Base-by-base conservation (phyloP, 2,329 filamentous ascomycete genomes). In the Erysiphe pisi region DNA sequence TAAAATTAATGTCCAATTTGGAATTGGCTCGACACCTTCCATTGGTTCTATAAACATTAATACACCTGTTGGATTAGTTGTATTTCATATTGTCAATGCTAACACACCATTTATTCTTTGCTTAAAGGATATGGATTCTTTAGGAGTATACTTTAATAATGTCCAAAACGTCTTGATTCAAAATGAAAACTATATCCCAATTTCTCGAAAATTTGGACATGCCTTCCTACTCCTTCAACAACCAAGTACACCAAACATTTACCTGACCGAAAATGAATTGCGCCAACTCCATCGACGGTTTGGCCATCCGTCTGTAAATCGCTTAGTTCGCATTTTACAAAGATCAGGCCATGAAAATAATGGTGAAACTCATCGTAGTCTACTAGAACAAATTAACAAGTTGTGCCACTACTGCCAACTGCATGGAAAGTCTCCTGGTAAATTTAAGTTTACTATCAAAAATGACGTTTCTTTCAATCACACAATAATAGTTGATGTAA, bases 401-500 rank as follows among this genome's bases (percentile, higher is more conserved):
- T 36, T 36, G 31, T 36, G 31, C 31, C 31, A 36, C 31, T 36
- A 36, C 6, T 36, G 31, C 6, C 31, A 36, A 36, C 6, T 36
- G 40, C 11, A 43, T 12, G 40, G 40, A 1, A 43, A 43, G 9
- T 43, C 40, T 12, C 40, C 40, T 43, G 11, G 40, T 43, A 43
- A 43, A 43, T 43, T 43, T 43, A 43, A 43, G 40, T 43, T 43
- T 43, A 43, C 40, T 43, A 43, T 43, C 40, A 43, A 43, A 43
- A 43, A 78, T 79, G 1, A 61, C n/a, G 28, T 61, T 2, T 28
- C 22, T 28, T 61, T 61, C 14, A 61, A 22, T 28, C 28, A 61
- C 18, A 28, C 22, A 25, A 61, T 61, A 61, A n/a, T 61, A 25
- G 1, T 22, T 28, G 12, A 61, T 22, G 56, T 61, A n/a, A n/a